Base-by-base conservation (phyloP, 2,329 filamentous ascomycete species). In the Microsporum canis region DNA sequence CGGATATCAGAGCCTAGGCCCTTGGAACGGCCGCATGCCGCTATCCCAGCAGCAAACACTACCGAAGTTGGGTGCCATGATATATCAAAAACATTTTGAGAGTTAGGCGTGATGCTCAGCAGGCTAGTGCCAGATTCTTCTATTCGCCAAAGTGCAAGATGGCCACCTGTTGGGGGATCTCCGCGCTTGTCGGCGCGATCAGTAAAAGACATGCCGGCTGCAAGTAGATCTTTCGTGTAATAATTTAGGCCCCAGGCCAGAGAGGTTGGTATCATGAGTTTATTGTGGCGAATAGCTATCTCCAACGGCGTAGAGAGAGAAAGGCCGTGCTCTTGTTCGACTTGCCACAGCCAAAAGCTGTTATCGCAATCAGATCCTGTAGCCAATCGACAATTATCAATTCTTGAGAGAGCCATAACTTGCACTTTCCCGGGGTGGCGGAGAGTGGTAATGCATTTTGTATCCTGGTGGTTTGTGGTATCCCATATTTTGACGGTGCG, bases 401-500 rank as follows among this genome's bases (percentile, higher is more conserved):
- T 75, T 4, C 64, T 68, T 4, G 76, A 76, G 4, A 80, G 72
- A 14, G 78, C 75, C 63, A 85, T 74, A 2, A 84, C 72, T 53
- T 80, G 77, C 0, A 86, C 77, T 33, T 75, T 71, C 1, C 76
- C 77, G 36, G 73, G 68, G 66, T 84, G 80, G 5, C 65, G 63
- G 5, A 82, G 65, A 2, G 72, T 76, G 17, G 66, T 65, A 17
- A 68, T 64, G 61, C 74, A 77, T 14, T 39, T 63, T 6, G 71
- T 62, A 14, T 63, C 62, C 7, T 63, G 27, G 7, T 68, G 66
- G 33, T 69, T 68, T 5, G 66, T 63, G 5, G 73, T 70, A 63
- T 78, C 70, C 84, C 84, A 86, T 41, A 85, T 70, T 66, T 82
- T 85, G 58, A 84, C 75, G 2, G 75, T 78, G 1, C 75, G 70